These are phyloP conservation scores for Neurospora sp. DNA, from an alignment of 495 filamentous ascomycete genomes.

Conservation along the genomic window DNA sequence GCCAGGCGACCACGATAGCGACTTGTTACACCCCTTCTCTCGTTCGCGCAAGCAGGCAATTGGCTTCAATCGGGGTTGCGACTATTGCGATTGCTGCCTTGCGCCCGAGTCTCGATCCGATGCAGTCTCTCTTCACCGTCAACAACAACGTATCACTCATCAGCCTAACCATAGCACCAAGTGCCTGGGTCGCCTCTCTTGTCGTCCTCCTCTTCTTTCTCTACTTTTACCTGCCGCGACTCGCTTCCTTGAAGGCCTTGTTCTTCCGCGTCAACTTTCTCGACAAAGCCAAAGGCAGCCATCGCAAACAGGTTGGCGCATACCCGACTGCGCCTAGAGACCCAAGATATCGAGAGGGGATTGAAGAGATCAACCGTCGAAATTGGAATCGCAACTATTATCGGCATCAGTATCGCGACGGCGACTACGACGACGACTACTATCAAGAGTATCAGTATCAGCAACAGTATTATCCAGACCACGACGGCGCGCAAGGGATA, in stretches of 20 bases:
- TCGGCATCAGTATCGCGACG: not conserved
- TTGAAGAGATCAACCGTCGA: not conserved
- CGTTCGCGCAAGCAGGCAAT: not conserved
- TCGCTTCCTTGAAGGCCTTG: constrained; percentile 7
- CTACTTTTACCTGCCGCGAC: constrained; percentile 36
- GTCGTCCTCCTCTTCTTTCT: constrained; percentile 40
- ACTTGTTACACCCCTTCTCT: not conserved
- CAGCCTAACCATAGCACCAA: constrained; percentile 42
- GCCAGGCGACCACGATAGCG: not conserved
- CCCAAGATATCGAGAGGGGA: not conserved
- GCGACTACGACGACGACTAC: not conserved
- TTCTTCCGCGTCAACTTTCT: constrained; percentile 2
- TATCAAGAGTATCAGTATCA: not conserved
- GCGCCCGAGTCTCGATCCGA: constrained; percentile 16
- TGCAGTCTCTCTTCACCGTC: constrained; percentile 41
- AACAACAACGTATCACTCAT: constrained; percentile 45
- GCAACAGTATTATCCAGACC: not conserved
- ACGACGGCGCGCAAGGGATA: not conserved
- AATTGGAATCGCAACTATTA: not conserved
- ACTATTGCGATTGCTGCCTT: not conserved
- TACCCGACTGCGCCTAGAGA: not conserved
- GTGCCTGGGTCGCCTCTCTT: constrained; percentile 40
- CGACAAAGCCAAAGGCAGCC: not conserved
- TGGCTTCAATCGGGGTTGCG: not conserved
- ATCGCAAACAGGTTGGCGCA: not conserved